Evolutionary conservation across 345 rosid genomes (phyloP).

Genomic region (Eucalyptus tenuipes): DNA sequence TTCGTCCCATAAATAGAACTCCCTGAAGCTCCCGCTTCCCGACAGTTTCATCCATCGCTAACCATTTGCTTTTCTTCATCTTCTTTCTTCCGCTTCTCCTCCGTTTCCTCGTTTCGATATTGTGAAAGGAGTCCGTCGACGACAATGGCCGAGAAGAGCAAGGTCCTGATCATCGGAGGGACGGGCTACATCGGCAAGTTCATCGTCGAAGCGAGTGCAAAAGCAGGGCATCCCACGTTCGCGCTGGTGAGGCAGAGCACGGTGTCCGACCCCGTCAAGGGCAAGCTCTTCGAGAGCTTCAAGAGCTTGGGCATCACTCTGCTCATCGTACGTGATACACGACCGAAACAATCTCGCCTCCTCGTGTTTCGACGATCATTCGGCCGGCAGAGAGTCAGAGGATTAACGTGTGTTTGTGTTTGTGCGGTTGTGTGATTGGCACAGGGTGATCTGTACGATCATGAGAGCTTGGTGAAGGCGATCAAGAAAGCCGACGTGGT

Average conservation of each 20-base stretch:
- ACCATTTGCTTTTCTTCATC: not conserved
- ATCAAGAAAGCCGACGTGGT: slow-evolving; percentile 74
- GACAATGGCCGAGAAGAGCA: slow-evolving; percentile 58
- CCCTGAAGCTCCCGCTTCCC: not conserved
- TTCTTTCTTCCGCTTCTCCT: not conserved
- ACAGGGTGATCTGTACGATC: slow-evolving; percentile 55
- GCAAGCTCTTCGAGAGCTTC: slow-evolving; percentile 34
- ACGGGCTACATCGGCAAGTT: slow-evolving; percentile 72
- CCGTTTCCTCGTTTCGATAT: not conserved
- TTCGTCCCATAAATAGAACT: not conserved
- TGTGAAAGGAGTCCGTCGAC: not conserved
- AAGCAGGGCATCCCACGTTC: slow-evolving; percentile 49
- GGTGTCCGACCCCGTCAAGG: slow-evolving; percentile 41
- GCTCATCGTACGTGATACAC: slow-evolving; percentile 21
- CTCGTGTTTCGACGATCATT: not conserved
- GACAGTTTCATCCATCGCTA: not conserved
- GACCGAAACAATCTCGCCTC: not conserved
- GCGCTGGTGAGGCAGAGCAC: slow-evolving; percentile 47
- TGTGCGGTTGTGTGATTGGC: slow-evolving; percentile 6
- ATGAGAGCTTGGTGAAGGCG: slow-evolving; percentile 62
- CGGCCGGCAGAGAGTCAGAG: not conserved
- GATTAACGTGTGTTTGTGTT: not conserved
- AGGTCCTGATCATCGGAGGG: slow-evolving; percentile 56
- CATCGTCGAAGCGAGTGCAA: slow-evolving; percentile 48
- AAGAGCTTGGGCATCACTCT: slow-evolving; percentile 45